A percentile compares a stretch with the other conserved stretches of the same genome.
Evolutionary conservation across 768 basidiomycete species (phyloP).

Genomic region (Lentinula aciculospora): DNA sequence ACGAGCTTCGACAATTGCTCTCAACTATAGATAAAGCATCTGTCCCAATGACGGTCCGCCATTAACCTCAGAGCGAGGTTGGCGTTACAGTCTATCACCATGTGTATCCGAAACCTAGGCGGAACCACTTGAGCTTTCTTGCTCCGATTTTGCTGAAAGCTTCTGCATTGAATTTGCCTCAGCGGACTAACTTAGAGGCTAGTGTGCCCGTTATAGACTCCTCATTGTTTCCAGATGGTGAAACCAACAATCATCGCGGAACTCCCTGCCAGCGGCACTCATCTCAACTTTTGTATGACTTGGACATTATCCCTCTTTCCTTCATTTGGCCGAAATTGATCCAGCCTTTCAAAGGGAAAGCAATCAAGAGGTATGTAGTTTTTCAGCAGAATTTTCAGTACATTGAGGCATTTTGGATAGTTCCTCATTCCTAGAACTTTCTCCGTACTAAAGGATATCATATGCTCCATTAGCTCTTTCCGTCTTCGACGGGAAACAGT

Average conservation of each 20-base stretch:
- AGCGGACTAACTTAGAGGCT: neutral
- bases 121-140: neutral
- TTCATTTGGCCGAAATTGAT: no score
- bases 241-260: neutral
- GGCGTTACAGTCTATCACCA: neutral
- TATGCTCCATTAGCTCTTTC: no score
- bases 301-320: neutral
- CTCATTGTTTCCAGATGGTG: neutral
- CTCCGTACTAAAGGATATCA: no score
- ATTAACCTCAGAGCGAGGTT: neutral
- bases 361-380: no score
- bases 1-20: neutral
- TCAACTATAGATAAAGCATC: neutral
- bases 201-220: neutral
- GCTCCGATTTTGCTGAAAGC: neutral
- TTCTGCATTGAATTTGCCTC: neutral
- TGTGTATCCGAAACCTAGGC: neutral
- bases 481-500: no score
- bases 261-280: no score
- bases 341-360: no score
- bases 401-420: neutral
- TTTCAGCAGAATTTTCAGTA: no score
- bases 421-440: neutral
- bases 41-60: neutral
- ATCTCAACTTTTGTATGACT: neutral